These are phyloP conservation scores for Rosa rugosa DNA, from an alignment of 306 rosid species.

Conservation along the genomic window DNA sequence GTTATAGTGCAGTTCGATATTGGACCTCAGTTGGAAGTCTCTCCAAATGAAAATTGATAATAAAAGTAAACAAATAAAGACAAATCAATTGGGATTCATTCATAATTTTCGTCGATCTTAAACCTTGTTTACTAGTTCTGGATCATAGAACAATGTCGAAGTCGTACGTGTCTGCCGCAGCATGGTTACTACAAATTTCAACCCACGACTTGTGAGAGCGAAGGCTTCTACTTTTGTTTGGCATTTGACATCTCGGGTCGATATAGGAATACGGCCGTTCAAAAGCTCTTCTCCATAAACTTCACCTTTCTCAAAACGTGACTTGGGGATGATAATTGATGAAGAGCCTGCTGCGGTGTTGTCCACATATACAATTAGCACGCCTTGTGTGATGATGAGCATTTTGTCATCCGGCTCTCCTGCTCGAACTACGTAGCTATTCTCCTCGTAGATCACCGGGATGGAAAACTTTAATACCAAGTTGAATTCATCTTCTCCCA, in stretches of 20 bases:
- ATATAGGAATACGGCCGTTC: background rate
- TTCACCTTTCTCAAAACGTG: background rate
- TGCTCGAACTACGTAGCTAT: background rate
- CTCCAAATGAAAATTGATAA: background rate
- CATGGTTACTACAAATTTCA: background rate
- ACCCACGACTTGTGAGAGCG: background rate
- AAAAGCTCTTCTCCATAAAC: background rate
- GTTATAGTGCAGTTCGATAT: background rate
- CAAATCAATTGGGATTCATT: too few species aligned
- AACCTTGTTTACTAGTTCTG: background rate
- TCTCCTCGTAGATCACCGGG: background rate
- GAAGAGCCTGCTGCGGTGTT: background rate
- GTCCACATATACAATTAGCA: background rate
- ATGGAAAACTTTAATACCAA: background rate
- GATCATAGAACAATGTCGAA: slow-evolving; percentile 4
- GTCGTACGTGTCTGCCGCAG: background rate
- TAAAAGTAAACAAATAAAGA: background rate
- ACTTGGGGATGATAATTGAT: background rate
- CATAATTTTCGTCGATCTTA: background rate
- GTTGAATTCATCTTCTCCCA: background rate
- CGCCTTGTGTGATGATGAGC: slow-evolving; percentile 2
- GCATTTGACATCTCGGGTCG: background rate
- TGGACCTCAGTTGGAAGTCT: too few species aligned
- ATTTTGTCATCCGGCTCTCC: background rate
- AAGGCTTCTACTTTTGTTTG: slow-evolving; percentile 2